A percentile compares a stretch with the other conserved stretches of the same genome.
These are phyloP conservation scores for Psilocybe sp. DNA, from an alignment of 768 basidiomycete species.

Conservation along the genomic window DNA sequence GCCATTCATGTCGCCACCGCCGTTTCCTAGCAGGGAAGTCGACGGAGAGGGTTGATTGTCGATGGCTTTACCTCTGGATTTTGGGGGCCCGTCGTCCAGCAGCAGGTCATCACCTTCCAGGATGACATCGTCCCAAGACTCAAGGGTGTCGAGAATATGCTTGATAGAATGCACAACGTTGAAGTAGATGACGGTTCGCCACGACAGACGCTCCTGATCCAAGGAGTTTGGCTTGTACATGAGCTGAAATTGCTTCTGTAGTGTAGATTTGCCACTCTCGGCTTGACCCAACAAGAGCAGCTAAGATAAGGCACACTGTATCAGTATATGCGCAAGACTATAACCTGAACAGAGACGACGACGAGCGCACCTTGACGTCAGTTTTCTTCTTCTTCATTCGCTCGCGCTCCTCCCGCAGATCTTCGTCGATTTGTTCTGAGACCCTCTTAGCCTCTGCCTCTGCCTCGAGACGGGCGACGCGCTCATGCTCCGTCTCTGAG, in stretches of 20 bases:
- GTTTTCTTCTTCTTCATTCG: slow-evolving; percentile 60
- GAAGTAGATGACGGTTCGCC: slow-evolving; percentile 75
- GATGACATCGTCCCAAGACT: slow-evolving; percentile 57
- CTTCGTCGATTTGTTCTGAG: slow-evolving; percentile 82
- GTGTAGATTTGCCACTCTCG: slow-evolving; percentile 75
- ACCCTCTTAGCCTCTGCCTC: slow-evolving; percentile 76
- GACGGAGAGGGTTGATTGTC: slow-evolving; percentile 39
- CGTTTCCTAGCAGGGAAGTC: slow-evolving; percentile 27
- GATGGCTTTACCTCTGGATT: slow-evolving; percentile 29
- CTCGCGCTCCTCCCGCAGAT: slow-evolving; percentile 69
- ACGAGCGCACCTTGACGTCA: slow-evolving; percentile 61
- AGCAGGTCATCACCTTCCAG: slow-evolving; percentile 41
- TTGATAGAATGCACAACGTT: slow-evolving; percentile 72
- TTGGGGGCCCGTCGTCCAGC: slow-evolving; percentile 26
- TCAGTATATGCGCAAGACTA: slow-evolving; percentile 35
- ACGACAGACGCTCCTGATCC: slow-evolving; percentile 66
- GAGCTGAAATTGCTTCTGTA: slow-evolving; percentile 79
- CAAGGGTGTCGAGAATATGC: slow-evolving; percentile 62
- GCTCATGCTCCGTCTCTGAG: slow-evolving; percentile 65
- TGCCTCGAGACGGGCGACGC: slow-evolving; percentile 51
- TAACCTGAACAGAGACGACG: neutral
- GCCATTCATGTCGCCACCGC: slow-evolving; percentile 15
- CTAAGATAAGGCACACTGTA: slow-evolving; percentile 28
- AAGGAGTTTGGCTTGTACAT: slow-evolving; percentile 75
- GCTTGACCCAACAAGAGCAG: slow-evolving; percentile 76